phyloP scores from a whole-genome alignment of 2,329 filamentous ascomycete genomes.

The Apiospora arundinis region DNA sequence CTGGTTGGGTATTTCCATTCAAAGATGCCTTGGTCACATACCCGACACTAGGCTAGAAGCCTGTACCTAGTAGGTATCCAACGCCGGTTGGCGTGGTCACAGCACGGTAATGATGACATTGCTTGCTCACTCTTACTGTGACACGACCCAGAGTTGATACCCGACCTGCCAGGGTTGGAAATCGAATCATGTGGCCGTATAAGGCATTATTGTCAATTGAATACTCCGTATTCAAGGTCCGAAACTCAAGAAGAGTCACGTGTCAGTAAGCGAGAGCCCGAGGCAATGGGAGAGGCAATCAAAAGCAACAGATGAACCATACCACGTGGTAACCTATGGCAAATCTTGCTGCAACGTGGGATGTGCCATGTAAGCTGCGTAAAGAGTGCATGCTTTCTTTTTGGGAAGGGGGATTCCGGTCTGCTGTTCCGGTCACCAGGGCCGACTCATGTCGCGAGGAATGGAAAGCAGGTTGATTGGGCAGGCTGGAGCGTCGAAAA shows the following conservation, averaged over 20 bases:
- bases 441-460: conserved; percentile 6
- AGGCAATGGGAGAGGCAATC: neutral
- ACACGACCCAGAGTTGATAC: neutral
- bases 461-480: neutral
- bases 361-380: neutral
- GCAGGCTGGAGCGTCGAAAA: neutral
- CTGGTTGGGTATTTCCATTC: too few species aligned
- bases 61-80: neutral
- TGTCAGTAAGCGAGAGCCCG: conserved; percentile 4
- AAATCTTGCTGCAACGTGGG: neutral
- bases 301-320: neutral
- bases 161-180: neutral
- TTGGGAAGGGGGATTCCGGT: neutral
- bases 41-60: neutral
- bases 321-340: neutral
- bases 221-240: neutral
- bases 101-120: neutral
- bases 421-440: neutral
- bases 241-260: neutral
- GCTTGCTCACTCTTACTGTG: neutral
- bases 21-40: too few species aligned
- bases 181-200: neutral
- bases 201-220: neutral
- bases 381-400: neutral
- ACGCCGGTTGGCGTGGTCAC: neutral